Evolutionary conservation across 306 rosid genomes (phyloP), one percentile per base, ranked within the genome.

Genomic region (Lupinus albus): DNA sequence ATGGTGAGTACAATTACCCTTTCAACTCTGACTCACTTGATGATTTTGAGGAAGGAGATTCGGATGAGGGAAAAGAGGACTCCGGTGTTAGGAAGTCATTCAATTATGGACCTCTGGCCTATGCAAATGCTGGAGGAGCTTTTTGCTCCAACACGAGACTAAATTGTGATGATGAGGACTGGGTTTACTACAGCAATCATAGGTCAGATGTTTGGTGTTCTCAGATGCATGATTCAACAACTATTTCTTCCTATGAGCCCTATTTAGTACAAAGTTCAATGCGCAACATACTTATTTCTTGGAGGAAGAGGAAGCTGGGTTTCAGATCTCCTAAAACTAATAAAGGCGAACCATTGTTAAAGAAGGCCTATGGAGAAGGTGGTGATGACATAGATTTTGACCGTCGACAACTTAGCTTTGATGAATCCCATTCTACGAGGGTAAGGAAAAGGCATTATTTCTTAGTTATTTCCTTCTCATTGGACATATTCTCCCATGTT

Each of bases 371-470:
- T 47, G 97, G 91, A 13, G 99, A 90, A 79, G 99, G 99, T 14
- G 99, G 99, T 11, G 99, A 94, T 41, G 99, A 94, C 79, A 94
- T 94, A 45, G 99, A 94, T 83, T 91, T 86, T 79, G 99, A 91
- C 80, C 97, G 99, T 36, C 79, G 99, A 28, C 99, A 88, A 71
- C 99, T 94, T 32, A 88, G 97, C 86, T 91, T 96, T 9, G 99
- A 94, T 76, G 99, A 94, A 78, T 81, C 88, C 46, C 81, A 70
- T 45, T 71, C 88, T 52, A 75, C 75, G 2, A 83, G 78, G 85
- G 99, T 91, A 79, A 79, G 86, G 28, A 51, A 96, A 86, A 78
- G 78, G 86, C 35, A 51, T 42, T 39, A 7, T 52, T 55, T 72
- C 25, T 6, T 45, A 13, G 64, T 73, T 52, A 5, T 28, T 67